Base-by-base conservation (phyloP, 345 rosid genomes). In the Brassica cretica region DNA sequence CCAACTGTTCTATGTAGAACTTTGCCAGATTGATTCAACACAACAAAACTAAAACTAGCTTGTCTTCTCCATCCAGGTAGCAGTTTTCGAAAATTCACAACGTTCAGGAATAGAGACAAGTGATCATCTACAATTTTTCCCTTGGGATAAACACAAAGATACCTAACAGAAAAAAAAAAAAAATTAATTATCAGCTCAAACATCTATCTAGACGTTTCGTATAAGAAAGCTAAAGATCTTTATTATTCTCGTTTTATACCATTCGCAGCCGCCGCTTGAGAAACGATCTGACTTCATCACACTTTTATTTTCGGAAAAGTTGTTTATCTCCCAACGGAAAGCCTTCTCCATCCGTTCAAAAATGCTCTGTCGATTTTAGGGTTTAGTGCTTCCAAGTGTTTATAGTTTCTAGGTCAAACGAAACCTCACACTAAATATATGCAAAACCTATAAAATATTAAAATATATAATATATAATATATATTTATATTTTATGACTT, bases 181-280 rank as follows among this genome's bases (percentile, higher is more conserved):
- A 6, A 8, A 9, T 58, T 21, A 21, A 46, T 14, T 21, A 58
- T 58, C 12, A 58, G 63, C n/a, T 58, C 63, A 39, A 3, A 11
- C 15, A 60, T 60, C n/a, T 39, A 39, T 19, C 55, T 37, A 66
- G 51, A 65, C 15, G 16, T 8, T 18, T 37, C 27, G 53, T 65
- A 25, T 37, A 67, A 67, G 9, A 66, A 24, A 44, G 32, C 55
- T 67, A 21, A 67, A 24, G 12, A 41, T 67, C 21, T 41, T 67
- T 46, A 51, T 51, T 16, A 35, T 15, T 69, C 25, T 29, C 19
- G 62, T 27, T 29, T 51, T 51, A 69, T 46, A 46, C 72, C 72
- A 69, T 69, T 69, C 72, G 41, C 72, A 69, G 44, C 72, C 72
- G 24, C 72, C 72, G 41, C 44, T 69, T 69, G 62, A 51, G 44